Evolutionary conservation across 2,329 filamentous ascomycete species (phyloP), one percentile per base, ranked within the genome.

Genomic region (Aotearoamyces nothofagi): DNA sequence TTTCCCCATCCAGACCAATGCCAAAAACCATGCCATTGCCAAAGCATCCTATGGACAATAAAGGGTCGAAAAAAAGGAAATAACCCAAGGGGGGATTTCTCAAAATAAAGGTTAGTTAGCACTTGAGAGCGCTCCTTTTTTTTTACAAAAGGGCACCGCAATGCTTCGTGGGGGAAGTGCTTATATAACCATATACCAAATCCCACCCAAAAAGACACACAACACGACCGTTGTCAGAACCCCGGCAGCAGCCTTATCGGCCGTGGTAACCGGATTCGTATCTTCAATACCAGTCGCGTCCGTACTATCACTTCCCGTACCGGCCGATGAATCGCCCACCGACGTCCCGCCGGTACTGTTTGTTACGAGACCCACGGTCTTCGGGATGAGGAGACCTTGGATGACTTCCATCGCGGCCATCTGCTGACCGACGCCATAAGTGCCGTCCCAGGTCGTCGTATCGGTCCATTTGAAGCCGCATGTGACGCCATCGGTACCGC

Each of bases 381-480:
- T 33, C 16, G 26, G 17, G 17, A 26, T 57, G 47, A 74, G 57
- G 35, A 66, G 69, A 16, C 62, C 61, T 22, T 79, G 60, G 6
- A 78, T 63, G 7, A 76, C 60, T 39, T 78, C 70, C 47, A 80
- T 55, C 3, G 68, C 72, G 2, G 68, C 62, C 75, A 81, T 80
- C 50, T 79, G 73, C 47, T 79, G 72, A 4, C 76, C 76, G 2
- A 79, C 63, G 6, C 74, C 75, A 3, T 59, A 64, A 2, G 57
- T 58, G 14, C 68, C 66, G 45, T 78, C 71, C 49, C 64, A 78
- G 6, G 50, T 49, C 1, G 50, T 56, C n/a, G 50, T 55, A 30
- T 61, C 57, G 25, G 60, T 62, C 70, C 72, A 78, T 34, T 63
- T 63, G 30, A 70, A 49, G 6, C 71, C 68, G 39, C 70, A 77